Base-by-base conservation (phyloP, 2,329 filamentous ascomycete species). In the Verticillium klebahnii region DNA sequence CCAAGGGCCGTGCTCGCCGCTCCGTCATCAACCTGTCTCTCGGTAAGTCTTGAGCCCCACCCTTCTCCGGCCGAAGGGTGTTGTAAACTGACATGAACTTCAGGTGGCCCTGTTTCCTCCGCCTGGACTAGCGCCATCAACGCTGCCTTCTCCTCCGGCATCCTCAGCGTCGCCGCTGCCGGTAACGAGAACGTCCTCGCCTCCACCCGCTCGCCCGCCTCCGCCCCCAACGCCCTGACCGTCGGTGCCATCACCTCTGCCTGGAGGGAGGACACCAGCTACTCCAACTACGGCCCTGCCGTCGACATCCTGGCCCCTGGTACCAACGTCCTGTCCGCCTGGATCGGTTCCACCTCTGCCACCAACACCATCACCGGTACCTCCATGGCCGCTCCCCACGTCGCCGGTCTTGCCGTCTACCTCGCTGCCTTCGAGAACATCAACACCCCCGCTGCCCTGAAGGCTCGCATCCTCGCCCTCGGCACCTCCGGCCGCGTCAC, bases 271-370 rank as follows among this genome's bases (percentile, higher is more conserved):
- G 45, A 52, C 45, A 74, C 80, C n/a, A 66, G 65, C 15, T 83
- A 79, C 71, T 82, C 79, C 65, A 85, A 85, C 72, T 84, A 73
- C 61, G 83, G 83, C 37, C 45, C 62, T 36, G 63, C 64, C 9
- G 68, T 81, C 50, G 81, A 85, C 65, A 70, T 86, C 64, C 82
- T 81, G 59, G 83, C 82, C 1, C 80, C 83, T 2, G 83, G 83
- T 11, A 73, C 76, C 4, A 63, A 66, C 52, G 71, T 85, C 58
- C 69, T 78, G 17, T 82, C 78, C 40, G 70, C 84, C 2, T 85
- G 77, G 76, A 78, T 77, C 60, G 74, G 73, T 55, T 77, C 69
- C 31, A 77, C 85, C 67, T 82, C 78, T 14, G 86, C 86, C 39
- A 89, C 87, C 7, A 85, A 80, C 36, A 88, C 29, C 17, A 54